These are phyloP conservation scores for Boletus eberwhitei DNA, from an alignment of 768 basidiomycete species.

Conservation along the genomic window DNA sequence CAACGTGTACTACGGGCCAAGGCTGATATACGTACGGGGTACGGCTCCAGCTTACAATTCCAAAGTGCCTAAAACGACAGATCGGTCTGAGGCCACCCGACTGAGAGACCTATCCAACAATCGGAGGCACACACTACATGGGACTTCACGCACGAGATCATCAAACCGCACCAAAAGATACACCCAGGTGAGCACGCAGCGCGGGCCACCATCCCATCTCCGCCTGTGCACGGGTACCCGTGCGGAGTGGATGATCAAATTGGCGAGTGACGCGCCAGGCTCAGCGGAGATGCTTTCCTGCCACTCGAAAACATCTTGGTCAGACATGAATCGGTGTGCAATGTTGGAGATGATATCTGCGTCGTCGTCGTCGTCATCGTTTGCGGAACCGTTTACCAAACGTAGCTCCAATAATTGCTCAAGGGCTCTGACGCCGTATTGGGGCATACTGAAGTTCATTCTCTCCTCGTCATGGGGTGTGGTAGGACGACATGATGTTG, in stretches of 20 bases:
- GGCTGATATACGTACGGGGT: neutral
- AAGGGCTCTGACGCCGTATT: neutral
- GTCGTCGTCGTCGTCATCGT: neutral
- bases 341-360: neutral
- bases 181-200: neutral
- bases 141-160: neutral
- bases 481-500: neutral
- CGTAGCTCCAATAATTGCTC: neutral
- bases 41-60: slow-evolving; percentile 4
- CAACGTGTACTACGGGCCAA: neutral
- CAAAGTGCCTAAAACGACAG: neutral
- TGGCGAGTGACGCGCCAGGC: neutral
- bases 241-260: neutral
- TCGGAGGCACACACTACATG: neutral
- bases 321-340: neutral
- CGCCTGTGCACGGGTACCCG: neutral
- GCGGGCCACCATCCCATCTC: neutral
- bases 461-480: neutral
- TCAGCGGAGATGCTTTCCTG: neutral
- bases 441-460: neutral
- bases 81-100: slow-evolving; percentile 1
- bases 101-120: slow-evolving; percentile 6
- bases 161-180: neutral
- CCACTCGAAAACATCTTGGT: neutral
- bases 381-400: neutral